phyloP scores from a whole-genome alignment of 2,329 filamentous ascomycete genomes.

The Diaporthe citrichinensis region DNA sequence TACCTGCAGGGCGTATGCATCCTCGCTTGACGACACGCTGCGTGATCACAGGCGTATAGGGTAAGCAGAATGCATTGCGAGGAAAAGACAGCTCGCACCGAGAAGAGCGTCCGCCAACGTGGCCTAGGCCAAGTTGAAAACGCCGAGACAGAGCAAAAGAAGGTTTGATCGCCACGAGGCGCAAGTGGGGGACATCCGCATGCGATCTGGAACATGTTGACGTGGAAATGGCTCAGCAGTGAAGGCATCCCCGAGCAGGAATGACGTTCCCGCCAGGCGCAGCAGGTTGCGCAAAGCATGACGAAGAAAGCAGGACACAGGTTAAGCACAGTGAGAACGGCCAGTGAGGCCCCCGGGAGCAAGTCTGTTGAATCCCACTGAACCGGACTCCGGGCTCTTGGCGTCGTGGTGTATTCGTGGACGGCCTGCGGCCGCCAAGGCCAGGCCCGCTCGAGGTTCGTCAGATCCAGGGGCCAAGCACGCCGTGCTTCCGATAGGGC shows the following conservation, averaged over 20 bases:
- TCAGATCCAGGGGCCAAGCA: constrained; percentile 21
- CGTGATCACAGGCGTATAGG: not conserved
- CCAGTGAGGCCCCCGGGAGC: not conserved
- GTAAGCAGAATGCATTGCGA: constrained; percentile 14
- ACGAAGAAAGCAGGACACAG: not conserved
- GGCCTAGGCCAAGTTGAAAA: not conserved
- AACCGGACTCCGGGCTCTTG: constrained; percentile 29
- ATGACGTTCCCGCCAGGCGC: constrained; percentile 8
- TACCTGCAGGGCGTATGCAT: constrained; percentile 5
- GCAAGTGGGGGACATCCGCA: constrained; percentile 26
- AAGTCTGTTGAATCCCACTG: not conserved
- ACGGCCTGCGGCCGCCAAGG: not conserved
- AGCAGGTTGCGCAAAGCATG: not conserved
- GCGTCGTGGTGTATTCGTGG: constrained; percentile 17
- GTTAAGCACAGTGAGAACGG: not conserved
- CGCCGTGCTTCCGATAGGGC: constrained; percentile 20
- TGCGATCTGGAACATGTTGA: constrained; percentile 8
- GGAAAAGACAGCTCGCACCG: not conserved
- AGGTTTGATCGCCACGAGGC: constrained; percentile 4
- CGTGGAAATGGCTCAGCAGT: constrained; percentile 5
- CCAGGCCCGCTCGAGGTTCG: constrained; percentile 17
- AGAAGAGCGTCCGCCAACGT: too few relatives aligned
- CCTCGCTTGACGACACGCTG: constrained; percentile 16
- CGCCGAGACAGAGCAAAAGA: not conserved
- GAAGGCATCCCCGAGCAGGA: constrained; percentile 4